phyloP scores from a whole-genome alignment of 2,329 filamentous ascomycete species.

The Pseudocercospora crystallina region DNA sequence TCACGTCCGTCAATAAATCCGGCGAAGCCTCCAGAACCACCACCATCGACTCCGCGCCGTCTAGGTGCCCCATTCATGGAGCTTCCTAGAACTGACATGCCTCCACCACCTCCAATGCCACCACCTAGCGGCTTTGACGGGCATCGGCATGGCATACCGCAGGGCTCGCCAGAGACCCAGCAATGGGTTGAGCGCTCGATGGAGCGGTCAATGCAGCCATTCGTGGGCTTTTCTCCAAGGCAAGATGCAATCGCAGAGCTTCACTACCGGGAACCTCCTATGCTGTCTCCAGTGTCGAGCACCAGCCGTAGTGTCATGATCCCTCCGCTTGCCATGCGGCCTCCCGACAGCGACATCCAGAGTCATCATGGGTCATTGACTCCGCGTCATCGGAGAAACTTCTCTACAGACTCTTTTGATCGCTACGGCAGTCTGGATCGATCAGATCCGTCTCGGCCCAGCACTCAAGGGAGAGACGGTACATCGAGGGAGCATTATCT shows the following conservation, averaged over 20 bases:
- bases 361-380: not conserved
- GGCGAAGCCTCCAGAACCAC: not conserved
- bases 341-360: not conserved
- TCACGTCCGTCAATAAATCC: conserved; percentile 23
- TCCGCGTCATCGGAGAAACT: conserved; percentile 8
- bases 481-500: conserved; percentile 17
- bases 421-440: not conserved
- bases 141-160: not conserved
- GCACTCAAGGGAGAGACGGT: conserved; percentile 10
- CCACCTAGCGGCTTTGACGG: conserved; percentile 2
- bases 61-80: conserved; percentile 5
- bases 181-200: conserved; percentile 5
- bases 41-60: conserved; percentile 4
- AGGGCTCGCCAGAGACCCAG: conserved; percentile 4
- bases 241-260: not conserved
- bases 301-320: not conserved
- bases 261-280: not conserved
- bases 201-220: not conserved
- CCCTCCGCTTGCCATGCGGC: not conserved
- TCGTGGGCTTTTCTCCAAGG: too few relatives aligned
- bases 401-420: conserved; percentile 3
- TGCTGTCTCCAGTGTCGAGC: conserved; percentile 7
- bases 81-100: conserved; percentile 10
- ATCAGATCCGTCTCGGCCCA: conserved; percentile 7
- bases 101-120: conserved; percentile 12